A percentile compares a stretch with the other conserved stretches of the same genome.
Conservation (phyloP, 2,329 filamentous ascomycete genomes). For the Calonectria crousiana region DNA sequence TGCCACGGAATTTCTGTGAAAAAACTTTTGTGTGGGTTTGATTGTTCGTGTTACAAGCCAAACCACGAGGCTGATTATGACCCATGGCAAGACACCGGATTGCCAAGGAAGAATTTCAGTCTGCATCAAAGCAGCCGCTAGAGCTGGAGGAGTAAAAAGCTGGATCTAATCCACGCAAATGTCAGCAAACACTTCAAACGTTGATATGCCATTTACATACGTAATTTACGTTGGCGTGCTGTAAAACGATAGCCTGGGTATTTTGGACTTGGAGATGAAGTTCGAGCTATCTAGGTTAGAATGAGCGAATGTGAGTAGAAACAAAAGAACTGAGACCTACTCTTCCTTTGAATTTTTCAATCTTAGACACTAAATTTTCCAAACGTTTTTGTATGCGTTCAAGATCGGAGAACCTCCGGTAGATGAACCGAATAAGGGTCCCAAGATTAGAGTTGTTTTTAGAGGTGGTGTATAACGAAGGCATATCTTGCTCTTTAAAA, state of each 20-base stretch:
- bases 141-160: neutral
- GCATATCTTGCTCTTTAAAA: neutral
- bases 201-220: neutral
- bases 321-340: neutral
- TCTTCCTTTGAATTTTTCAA: neutral
- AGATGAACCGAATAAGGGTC: neutral
- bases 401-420: neutral
- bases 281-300: neutral
- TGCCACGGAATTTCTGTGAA: neutral
- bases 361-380: neutral
- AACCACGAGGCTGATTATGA: neutral
- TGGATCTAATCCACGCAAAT: neutral
- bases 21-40: no score
- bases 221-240: neutral
- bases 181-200: neutral
- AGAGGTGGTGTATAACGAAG: neutral
- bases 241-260: neutral
- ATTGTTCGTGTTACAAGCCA: neutral
- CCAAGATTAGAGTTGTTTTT: neutral
- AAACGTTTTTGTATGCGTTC: neutral
- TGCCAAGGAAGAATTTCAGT: neutral
- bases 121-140: neutral
- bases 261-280: neutral
- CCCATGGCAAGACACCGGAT: neutral
- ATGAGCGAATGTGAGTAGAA: rapidly evolving